Percentiles rank a stretch among this genome's conserved stretches.
Conservation (phyloP, 768 basidiomycete genomes). For the Panus rudis region DNA sequence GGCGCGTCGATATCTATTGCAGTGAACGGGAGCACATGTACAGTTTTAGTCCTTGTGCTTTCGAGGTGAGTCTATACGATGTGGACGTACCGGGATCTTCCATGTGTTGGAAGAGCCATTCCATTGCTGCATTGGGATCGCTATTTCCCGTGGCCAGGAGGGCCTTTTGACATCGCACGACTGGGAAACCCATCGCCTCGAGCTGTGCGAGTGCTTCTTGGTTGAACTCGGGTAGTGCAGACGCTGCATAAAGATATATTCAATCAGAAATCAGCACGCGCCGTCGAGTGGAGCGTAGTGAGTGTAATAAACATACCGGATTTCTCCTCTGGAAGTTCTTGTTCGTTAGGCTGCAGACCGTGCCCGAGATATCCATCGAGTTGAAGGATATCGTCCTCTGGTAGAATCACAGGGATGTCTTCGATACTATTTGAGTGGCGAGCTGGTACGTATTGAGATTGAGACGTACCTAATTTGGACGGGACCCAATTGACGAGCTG, state of each 20-base stretch:
- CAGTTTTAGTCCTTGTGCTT: not conserved
- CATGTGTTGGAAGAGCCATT: conserved; percentile 94
- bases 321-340: conserved; percentile 54
- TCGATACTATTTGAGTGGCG: conserved; percentile 3
- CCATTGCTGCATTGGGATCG: conserved; percentile 80
- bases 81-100: conserved; percentile 74
- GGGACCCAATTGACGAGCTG: conserved; percentile 97
- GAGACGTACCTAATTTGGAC: conserved; percentile 71
- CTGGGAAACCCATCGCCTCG: conserved; percentile 88
- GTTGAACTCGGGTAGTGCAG: conserved; percentile 60
- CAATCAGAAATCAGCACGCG: not conserved
- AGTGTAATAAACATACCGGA: conserved; percentile 20
- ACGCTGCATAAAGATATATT: conserved; percentile 17
- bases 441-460: not conserved
- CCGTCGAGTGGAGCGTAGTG: not conserved
- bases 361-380: conserved; percentile 62
- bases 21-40: too few relatives aligned
- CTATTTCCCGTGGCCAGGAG: conserved; percentile 78
- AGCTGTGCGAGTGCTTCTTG: conserved; percentile 67
- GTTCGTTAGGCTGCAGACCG: conserved; percentile 61
- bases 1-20: conserved; percentile 91
- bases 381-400: conserved; percentile 45
- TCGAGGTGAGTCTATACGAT: not conserved
- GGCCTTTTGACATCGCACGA: conserved; percentile 81
- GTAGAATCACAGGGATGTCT: conserved; percentile 85